Conservation (phyloP, 2,329 filamentous ascomycete genomes). For the Claviceps arundinis region DNA sequence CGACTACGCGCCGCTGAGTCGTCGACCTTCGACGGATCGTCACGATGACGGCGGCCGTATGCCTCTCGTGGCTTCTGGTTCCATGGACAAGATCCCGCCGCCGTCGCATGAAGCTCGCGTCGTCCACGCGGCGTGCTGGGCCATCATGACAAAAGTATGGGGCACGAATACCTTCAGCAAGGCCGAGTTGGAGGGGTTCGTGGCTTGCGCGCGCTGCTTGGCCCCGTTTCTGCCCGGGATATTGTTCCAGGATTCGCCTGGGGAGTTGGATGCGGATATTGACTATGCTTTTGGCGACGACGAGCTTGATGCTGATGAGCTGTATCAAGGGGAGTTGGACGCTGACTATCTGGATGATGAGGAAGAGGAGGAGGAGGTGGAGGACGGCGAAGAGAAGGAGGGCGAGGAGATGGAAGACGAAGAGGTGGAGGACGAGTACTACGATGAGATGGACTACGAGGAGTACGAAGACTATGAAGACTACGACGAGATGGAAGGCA, state of each 20-base stretch:
- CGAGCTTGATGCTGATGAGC: constrained; percentile 1
- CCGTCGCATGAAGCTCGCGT: constrained; percentile 1
- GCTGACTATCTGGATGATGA: no score
- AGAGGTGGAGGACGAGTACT: no score
- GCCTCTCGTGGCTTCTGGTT: constrained; percentile 4
- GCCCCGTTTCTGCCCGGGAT: constrained; percentile 5
- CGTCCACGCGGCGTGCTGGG: constrained; percentile 7
- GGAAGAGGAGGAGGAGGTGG: no score
- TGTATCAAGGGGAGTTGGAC: no score
- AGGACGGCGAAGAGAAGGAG: no score
- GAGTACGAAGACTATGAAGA: no score
- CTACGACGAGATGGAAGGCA: neutral
- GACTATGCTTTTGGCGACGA: constrained; percentile 3
- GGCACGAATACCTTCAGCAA: neutral
- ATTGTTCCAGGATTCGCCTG: constrained; percentile 5
- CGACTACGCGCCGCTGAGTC: neutral
- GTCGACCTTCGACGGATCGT: constrained; percentile 1
- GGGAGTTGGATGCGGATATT: constrained; percentile 5
- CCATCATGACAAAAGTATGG: constrained; percentile 5
- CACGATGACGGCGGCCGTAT: no score
- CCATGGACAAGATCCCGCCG: neutral
- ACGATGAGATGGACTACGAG: no score
- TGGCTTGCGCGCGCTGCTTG: constrained; percentile 5
- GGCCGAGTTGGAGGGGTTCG: constrained; percentile 6
- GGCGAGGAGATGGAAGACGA: no score